A percentile compares a stretch with the other conserved stretches of the same genome.
These are phyloP conservation scores for Coniferiporia weirii DNA, from an alignment of 1,284 basidiomycete genomes.

Conservation along the genomic window DNA sequence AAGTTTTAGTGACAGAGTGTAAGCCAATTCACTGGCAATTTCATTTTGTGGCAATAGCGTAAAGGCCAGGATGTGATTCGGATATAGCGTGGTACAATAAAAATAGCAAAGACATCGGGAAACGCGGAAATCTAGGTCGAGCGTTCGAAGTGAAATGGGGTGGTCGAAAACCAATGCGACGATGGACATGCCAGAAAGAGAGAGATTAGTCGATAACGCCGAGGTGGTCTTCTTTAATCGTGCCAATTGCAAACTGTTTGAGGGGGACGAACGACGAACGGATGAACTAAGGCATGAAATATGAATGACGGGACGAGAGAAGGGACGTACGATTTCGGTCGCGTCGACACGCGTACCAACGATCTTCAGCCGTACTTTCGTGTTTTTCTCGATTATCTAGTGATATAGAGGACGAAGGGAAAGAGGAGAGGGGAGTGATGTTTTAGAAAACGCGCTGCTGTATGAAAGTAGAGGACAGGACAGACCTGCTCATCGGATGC, in stretches of 20 bases:
- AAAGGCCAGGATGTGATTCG: not conserved
- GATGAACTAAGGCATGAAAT: not conserved
- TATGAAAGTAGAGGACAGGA: not conserved
- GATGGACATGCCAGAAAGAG: constrained; percentile 2
- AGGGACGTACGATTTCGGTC: constrained; percentile 82
- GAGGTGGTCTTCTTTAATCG: constrained; percentile 91
- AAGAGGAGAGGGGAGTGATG: constrained; percentile 2
- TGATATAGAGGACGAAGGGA: not conserved
- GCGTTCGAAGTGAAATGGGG: not conserved
- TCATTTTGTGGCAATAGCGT: too few relatives aligned
- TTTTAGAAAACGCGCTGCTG: not conserved
- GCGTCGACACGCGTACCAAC: constrained; percentile 97
- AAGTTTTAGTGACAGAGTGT: too few relatives aligned
- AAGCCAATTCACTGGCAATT: too few relatives aligned
- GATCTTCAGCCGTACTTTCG: constrained; percentile 89
- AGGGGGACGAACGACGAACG: not conserved
- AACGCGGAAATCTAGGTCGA: not conserved
- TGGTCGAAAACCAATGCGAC: constrained; percentile 26
- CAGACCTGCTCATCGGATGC: constrained; percentile 82
- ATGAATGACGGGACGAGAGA: not conserved
- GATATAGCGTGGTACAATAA: not conserved
- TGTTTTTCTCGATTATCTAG: constrained; percentile 90
- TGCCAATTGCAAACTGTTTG: constrained; percentile 82
- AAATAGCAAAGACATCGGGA: not conserved
- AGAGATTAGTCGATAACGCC: constrained; percentile 66